These are phyloP conservation scores for Paradendryphiella salina DNA, from an alignment of 2,329 filamentous ascomycete species.

Conservation along the genomic window DNA sequence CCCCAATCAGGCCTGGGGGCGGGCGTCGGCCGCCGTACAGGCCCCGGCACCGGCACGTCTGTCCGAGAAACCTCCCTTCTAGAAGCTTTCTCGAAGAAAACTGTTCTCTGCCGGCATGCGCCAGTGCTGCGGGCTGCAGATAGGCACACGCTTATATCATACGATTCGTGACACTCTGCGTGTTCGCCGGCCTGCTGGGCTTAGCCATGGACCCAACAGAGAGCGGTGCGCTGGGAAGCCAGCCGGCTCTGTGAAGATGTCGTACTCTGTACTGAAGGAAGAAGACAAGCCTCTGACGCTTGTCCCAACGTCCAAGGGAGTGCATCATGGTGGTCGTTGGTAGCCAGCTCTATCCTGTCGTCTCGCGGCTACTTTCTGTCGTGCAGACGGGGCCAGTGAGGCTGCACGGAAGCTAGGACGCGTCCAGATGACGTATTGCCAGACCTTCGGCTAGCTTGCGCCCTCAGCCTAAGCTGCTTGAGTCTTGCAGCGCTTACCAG, in stretches of 20 bases:
- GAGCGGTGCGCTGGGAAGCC: too few species aligned
- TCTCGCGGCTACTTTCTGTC: slow-evolving; percentile 3
- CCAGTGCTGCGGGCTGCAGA: neutral
- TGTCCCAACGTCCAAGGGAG: too few species aligned
- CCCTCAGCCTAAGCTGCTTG: neutral
- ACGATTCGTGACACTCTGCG: neutral
- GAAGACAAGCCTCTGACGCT: too few species aligned
- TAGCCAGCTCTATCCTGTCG: too few species aligned
- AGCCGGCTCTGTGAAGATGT: too few species aligned
- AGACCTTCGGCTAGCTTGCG: neutral
- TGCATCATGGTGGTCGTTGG: too few species aligned
- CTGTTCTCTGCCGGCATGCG: neutral
- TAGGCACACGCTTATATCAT: slow-evolving; percentile 1
- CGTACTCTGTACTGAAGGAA: too few species aligned
- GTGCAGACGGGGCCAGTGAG: neutral
- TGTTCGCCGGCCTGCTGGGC: too few species aligned
- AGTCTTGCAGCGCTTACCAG: neutral
- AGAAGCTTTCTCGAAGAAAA: slow-evolving; percentile 12
- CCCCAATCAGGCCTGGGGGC: slow-evolving; percentile 16
- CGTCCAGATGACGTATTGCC: slow-evolving; percentile 2
- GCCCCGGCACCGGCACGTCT: neutral
- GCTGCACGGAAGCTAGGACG: neutral
- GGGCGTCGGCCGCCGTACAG: slow-evolving; percentile 1
- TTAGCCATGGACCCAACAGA: too few species aligned
- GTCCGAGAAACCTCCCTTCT: slow-evolving; percentile 10